phyloP scores from a whole-genome alignment of 179 eudicot genomes.

The Heliamphora pulchella region DNA sequence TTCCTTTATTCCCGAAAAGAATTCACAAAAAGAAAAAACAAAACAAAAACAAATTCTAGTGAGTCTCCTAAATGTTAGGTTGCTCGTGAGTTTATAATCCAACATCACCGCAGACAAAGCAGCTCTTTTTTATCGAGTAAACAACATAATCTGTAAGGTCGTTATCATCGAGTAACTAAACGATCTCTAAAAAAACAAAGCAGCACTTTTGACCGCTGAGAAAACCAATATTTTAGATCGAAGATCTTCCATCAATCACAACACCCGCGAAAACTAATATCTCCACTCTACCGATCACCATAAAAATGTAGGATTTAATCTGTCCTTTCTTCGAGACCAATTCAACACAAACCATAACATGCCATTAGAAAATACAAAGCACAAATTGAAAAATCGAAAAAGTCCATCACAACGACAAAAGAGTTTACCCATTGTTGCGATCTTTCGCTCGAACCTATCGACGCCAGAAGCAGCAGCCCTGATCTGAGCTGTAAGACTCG shows the following conservation, averaged over 20 bases:
- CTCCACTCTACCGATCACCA: background rate
- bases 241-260: background rate
- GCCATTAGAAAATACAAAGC: background rate
- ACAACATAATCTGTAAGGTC: background rate
- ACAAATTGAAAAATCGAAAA: background rate
- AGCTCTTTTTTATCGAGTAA: background rate
- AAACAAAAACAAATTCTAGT: too few species aligned
- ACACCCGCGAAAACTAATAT: background rate
- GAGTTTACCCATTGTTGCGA: conserved; percentile 78
- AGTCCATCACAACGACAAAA: background rate
- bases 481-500: conserved; percentile 51
- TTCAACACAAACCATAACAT: background rate
- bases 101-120: background rate
- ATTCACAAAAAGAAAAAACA: background rate
- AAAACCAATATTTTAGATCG: background rate
- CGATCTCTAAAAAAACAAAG: too few species aligned
- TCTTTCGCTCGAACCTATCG: conserved; percentile 50
- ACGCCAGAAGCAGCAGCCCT: conserved; percentile 33
- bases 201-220: background rate
- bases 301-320: background rate
- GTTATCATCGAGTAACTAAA: too few species aligned
- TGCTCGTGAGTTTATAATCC: background rate
- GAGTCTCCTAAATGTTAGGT: background rate
- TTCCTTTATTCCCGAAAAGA: background rate
- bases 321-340: background rate